These are phyloP conservation scores for Bothriochloa decipiens DNA, from an alignment of 176 grass and related monocot species.

Conservation along the genomic window DNA sequence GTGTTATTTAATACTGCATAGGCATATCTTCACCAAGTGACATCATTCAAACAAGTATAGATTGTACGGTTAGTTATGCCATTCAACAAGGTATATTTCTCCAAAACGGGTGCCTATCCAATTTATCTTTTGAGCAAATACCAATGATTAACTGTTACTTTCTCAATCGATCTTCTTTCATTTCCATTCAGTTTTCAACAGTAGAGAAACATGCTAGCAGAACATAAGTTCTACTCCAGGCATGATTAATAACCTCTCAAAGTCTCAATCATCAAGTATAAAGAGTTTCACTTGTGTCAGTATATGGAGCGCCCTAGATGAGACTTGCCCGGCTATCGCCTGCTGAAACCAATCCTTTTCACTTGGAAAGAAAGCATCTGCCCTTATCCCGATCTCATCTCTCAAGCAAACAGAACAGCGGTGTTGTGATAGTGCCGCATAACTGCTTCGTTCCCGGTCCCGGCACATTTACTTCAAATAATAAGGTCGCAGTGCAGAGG, in stretches of 20 bases:
- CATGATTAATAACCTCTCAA: not conserved
- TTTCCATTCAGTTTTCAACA: too few species aligned
- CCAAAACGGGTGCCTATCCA: too few species aligned
- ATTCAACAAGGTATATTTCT: too few species aligned
- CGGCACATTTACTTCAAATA: not conserved
- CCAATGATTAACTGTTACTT: too few species aligned
- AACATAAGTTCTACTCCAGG: not conserved
- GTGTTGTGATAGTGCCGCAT: conserved; percentile 1
- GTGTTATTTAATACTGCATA: too few species aligned
- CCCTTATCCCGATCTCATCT: not conserved
- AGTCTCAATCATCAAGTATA: not conserved
- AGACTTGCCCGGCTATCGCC: not conserved
- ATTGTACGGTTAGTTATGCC: not conserved
- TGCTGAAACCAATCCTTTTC: not conserved
- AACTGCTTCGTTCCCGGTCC: conserved; percentile 3
- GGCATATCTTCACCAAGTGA: too few species aligned
- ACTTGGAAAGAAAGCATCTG: not conserved
- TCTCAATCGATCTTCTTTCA: too few species aligned
- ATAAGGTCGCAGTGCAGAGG: not conserved
- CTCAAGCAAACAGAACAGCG: conserved; percentile 15
- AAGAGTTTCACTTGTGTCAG: not conserved
- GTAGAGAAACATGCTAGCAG: too few species aligned
- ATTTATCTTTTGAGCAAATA: too few species aligned
- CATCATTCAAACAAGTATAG: too few species aligned
- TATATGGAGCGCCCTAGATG: not conserved